phyloP scores from a whole-genome alignment of 2,329 filamentous ascomycete genomes.

The Cladosporium sp. region DNA sequence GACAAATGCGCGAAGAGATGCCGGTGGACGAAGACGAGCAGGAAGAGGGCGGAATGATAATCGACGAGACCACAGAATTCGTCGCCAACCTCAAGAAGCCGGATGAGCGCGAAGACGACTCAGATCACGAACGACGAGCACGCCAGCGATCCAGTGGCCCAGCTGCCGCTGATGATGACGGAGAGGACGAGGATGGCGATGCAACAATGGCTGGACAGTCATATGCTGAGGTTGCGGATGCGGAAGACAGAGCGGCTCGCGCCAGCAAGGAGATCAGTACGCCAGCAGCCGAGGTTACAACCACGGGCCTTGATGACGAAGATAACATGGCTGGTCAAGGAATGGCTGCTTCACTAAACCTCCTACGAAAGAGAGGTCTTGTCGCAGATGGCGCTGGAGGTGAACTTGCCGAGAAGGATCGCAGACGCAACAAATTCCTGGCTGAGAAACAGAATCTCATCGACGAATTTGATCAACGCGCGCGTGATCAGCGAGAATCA shows the following conservation, averaged over 20 bases:
- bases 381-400: slow-evolving; percentile 66
- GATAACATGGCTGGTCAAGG: slow-evolving; percentile 71
- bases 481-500: slow-evolving; percentile 80
- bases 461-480: slow-evolving; percentile 75
- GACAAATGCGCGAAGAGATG: slow-evolving; percentile 70
- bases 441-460: slow-evolving; percentile 76
- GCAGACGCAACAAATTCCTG: slow-evolving; percentile 75
- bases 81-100: slow-evolving; percentile 80
- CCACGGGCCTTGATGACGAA: slow-evolving; percentile 81
- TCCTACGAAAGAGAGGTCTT: slow-evolving; percentile 83
- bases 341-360: slow-evolving; percentile 76
- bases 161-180: slow-evolving; percentile 29
- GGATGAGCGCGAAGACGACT: slow-evolving; percentile 52
- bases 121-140: slow-evolving; percentile 24
- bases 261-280: slow-evolving; percentile 47
- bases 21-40: slow-evolving; percentile 62
- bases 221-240: slow-evolving; percentile 47
- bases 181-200: slow-evolving; percentile 53
- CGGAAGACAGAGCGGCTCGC: slow-evolving; percentile 46
- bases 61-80: slow-evolving; percentile 95
- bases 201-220: slow-evolving; percentile 35
- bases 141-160: slow-evolving; percentile 32
- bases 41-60: slow-evolving; percentile 71
- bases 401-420: slow-evolving; percentile 49
- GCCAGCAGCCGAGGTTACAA: slow-evolving; percentile 53